A percentile compares a stretch with the other conserved stretches of the same genome.
Evolutionary conservation across 148 eudicot genomes (phyloP).

Genomic region (Mesembryanthemum crystallinum): DNA sequence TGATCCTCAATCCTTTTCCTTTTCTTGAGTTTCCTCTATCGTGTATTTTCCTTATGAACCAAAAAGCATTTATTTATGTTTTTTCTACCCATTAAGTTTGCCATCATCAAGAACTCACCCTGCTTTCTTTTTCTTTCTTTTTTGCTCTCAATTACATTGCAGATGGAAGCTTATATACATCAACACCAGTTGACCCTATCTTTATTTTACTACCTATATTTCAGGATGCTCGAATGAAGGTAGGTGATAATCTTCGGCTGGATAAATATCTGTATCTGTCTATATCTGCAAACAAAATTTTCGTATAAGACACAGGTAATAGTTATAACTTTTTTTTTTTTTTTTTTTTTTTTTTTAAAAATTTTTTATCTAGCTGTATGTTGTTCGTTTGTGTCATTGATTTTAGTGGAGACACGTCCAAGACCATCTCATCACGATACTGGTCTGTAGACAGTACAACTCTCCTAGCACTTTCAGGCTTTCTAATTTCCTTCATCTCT

Average conservation of each 20-base stretch:
- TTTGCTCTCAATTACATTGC: slow-evolving; percentile 21
- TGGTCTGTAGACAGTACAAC: neutral
- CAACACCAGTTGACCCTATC: slow-evolving; percentile 94
- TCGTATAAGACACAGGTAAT: too few species aligned
- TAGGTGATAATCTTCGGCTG: slow-evolving; percentile 21
- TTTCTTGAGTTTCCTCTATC: neutral
- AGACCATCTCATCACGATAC: neutral
- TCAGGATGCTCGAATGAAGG: slow-evolving; percentile 96
- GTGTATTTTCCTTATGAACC: too few species aligned
- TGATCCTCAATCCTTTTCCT: neutral
- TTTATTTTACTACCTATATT: slow-evolving; percentile 86
- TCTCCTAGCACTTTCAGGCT: neutral
- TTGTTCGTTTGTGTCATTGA: neutral
- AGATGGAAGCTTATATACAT: slow-evolving; percentile 85
- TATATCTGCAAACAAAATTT: too few species aligned
- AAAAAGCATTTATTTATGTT: neutral
- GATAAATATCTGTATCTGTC: neutral
- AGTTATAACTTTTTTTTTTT: too few species aligned
- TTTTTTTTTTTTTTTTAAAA: too few species aligned
- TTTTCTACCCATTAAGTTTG: neutral
- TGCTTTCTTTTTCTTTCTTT: neutral
- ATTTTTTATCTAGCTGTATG: too few species aligned
- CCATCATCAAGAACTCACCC: neutral
- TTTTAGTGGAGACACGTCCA: neutral
- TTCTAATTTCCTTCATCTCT: neutral